Evolutionary conservation across 495 filamentous ascomycete species (phyloP).

Genomic region (Podospora tetraspora): DNA sequence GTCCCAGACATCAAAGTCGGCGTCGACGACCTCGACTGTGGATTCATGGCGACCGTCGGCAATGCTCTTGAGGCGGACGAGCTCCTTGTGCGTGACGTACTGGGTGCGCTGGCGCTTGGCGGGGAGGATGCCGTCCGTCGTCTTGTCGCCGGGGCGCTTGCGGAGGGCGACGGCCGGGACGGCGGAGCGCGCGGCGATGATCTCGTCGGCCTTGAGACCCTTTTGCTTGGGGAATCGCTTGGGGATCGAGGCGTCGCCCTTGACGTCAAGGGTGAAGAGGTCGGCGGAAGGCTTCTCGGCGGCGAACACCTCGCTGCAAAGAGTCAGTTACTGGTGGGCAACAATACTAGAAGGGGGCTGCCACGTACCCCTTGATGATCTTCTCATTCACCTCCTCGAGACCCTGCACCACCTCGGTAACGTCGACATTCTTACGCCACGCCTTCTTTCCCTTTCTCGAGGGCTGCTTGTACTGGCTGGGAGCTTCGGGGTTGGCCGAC

Average conservation of each 20-base stretch:
- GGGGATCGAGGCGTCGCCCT: slow-evolving; percentile 21
- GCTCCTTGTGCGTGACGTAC: slow-evolving; percentile 77
- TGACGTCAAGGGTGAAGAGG: slow-evolving; percentile 71
- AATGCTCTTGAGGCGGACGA: slow-evolving; percentile 65
- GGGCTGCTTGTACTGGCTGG: slow-evolving; percentile 64
- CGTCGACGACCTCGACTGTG: slow-evolving; percentile 49
- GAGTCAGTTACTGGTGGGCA: slow-evolving; percentile 20
- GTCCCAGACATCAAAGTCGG: slow-evolving; percentile 75
- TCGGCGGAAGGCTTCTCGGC: slow-evolving; percentile 69
- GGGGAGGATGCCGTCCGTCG: slow-evolving; percentile 60
- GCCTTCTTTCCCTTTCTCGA: slow-evolving; percentile 97
- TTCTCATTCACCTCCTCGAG: slow-evolving; percentile 80
- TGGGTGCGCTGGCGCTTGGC: slow-evolving; percentile 67
- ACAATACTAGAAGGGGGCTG: neutral
- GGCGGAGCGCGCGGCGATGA: slow-evolving; percentile 75
- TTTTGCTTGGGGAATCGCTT: slow-evolving; percentile 56
- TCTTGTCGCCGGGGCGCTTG: slow-evolving; percentile 60
- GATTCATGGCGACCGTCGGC: slow-evolving; percentile 63
- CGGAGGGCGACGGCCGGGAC: slow-evolving; percentile 68
- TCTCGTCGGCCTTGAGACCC: slow-evolving; percentile 86
- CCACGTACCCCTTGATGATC: slow-evolving; percentile 73
- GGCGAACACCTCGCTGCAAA: slow-evolving; percentile 67
- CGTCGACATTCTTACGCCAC: slow-evolving; percentile 96
- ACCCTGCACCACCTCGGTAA: slow-evolving; percentile 76
- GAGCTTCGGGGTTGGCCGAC: slow-evolving; percentile 37